A percentile compares a stretch with the other conserved stretches of the same genome.
These are phyloP conservation scores for Penicillium sp. DNA, from an alignment of 2,329 filamentous ascomycete species.

Conservation along the genomic window DNA sequence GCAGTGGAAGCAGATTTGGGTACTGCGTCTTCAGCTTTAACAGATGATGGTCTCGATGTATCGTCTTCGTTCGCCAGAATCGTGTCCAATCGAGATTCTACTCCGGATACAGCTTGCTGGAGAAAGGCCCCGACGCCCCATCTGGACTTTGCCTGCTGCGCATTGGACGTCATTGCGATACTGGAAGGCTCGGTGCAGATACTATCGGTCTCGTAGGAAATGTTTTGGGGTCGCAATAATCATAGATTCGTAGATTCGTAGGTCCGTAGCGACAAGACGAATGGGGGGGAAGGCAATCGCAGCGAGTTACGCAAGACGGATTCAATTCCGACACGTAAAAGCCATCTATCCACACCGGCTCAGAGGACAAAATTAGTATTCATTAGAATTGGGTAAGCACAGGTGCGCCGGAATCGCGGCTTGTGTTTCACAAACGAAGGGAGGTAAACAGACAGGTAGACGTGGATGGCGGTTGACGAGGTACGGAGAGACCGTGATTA, in stretches of 20 bases:
- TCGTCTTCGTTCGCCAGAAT: slow-evolving; percentile 80
- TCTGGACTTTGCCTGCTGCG: slow-evolving; percentile 51
- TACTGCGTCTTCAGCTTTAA: slow-evolving; percentile 26
- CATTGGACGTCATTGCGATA: slow-evolving; percentile 30
- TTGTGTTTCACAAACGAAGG: neutral
- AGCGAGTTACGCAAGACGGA: slow-evolving; percentile 7
- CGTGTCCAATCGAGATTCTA: slow-evolving; percentile 87
- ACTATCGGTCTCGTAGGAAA: neutral
- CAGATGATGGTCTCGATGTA: slow-evolving; percentile 21
- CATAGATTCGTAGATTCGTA: neutral
- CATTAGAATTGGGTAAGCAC: neutral
- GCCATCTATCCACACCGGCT: slow-evolving; percentile 3
- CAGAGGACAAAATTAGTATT: neutral
- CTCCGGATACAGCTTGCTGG: slow-evolving; percentile 84
- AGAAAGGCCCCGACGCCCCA: slow-evolving; percentile 70
- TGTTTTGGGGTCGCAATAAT: neutral
- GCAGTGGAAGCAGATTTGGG: slow-evolving; percentile 15
- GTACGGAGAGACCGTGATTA: slow-evolving; percentile 4
- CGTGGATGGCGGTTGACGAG: neutral
- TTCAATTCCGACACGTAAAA: neutral
- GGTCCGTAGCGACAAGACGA: neutral
- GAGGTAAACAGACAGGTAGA: neutral
- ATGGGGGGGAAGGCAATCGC: neutral
- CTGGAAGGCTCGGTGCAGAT: neutral
- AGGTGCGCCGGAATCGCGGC: neutral